Base-by-base conservation (phyloP, 345 rosid genomes). In the Aegle marmelos region DNA sequence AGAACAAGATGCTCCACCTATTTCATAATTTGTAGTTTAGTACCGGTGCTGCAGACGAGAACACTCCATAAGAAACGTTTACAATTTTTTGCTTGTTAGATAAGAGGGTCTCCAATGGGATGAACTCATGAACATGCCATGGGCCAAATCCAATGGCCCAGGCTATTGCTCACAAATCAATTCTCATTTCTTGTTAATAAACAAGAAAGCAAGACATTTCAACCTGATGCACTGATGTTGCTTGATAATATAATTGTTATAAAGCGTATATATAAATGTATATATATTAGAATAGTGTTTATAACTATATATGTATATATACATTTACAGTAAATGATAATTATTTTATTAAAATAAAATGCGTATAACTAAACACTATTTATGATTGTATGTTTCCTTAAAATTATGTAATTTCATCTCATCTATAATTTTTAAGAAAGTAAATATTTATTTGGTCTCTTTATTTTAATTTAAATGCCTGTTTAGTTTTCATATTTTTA, bases 401-500 rank as follows among this genome's bases (percentile, higher is more conserved):
- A 48, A 48, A 50, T 0, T 17, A 4, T 50, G 0, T 50, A 50
- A 50, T 50, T 50, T 50, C 7, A 50, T 50, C 1, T 50, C 56
- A 17, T 50, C 7, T 17, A 14, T 16, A 50, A 16, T 16, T 14
- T 50, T 16, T 50, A 16, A 1, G 56, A 50, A 0, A 0, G 0
- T 41, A 41, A 3, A 11, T 45, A 13, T 0, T 45, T 0, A 0
- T 3, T 45, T 45, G 3, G 1, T 13, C 0, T 1, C 0, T 11
- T 10, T 10, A 41, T 41, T 10, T 41, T 41, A 2, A 41, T 10
- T 41, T 41, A 41, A 41, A 4, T 11, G 0, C 4, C 0, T 10
- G 0, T 41, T 41, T 41, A 41, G 48, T 41, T 41, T 0, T 41
- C 1, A 41, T 2, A 41, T 41, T 41, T 10, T 2, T 0, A 41